Conservation (phyloP, 805 yeast genomes). For the Sugiyamaella mastotermitis region DNA sequence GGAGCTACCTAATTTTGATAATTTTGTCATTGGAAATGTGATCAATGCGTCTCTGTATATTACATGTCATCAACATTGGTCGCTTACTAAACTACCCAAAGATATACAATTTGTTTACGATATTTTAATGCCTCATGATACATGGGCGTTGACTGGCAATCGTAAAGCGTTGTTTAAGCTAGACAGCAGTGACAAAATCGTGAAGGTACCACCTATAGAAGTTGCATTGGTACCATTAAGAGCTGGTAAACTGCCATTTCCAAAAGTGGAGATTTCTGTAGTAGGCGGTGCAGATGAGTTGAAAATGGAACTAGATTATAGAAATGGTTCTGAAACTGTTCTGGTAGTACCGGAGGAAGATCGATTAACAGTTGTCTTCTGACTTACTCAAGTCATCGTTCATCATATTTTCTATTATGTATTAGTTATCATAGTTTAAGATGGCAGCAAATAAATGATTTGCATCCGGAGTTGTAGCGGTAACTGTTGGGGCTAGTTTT, state of each 20-base stretch:
- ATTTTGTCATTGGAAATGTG: slow-evolving; percentile 58
- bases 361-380: slow-evolving; percentile 55
- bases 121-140: slow-evolving; percentile 49
- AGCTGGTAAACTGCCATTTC: slow-evolving; percentile 66
- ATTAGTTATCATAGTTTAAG: neutral
- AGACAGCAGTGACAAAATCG: neutral
- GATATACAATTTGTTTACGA: slow-evolving; percentile 39
- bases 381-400: slow-evolving; percentile 11
- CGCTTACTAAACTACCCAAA: slow-evolving; percentile 7
- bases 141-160: slow-evolving; percentile 78
- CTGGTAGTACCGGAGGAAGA: slow-evolving; percentile 67
- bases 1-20: slow-evolving; percentile 31
- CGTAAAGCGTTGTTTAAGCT: slow-evolving; percentile 47
- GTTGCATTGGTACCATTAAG: slow-evolving; percentile 65
- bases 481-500: slow-evolving; percentile 54
- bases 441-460: slow-evolving; percentile 43
- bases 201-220: slow-evolving; percentile 22
- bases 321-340: slow-evolving; percentile 62
- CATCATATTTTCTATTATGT: neutral
- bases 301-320: slow-evolving; percentile 54
- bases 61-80: slow-evolving; percentile 43
- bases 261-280: slow-evolving; percentile 45
- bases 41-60: slow-evolving; percentile 42
- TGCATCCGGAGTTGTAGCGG: slow-evolving; percentile 72
- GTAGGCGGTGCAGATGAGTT: slow-evolving; percentile 22